Evolutionary conservation across 331 rosid species (phyloP), one percentile per base, ranked within the genome.

Genomic region (Quercus phellos): DNA sequence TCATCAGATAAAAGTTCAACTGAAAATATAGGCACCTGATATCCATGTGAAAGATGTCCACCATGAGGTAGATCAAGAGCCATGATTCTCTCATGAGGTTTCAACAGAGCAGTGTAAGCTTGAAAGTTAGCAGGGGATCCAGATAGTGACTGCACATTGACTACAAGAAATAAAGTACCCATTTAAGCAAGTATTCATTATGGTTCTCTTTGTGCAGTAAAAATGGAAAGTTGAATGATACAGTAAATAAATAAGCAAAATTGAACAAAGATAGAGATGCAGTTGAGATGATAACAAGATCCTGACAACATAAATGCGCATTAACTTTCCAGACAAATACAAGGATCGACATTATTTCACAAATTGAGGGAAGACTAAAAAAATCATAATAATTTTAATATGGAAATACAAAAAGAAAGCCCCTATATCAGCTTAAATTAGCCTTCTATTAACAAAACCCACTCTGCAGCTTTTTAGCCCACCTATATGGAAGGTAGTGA

Each of bases 51-150:
- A 78, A 93, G 90, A 89, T 93, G 98, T 30, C 98, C 96, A 50
- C 98, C 94, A 68, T 93, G 98, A 60, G 98, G 98, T 78, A 93
- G 87, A 88, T 93, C 98, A 72, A 93, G 98, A 26, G 96, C 98
- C 98, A 93, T 93, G 75, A 93, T 93, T 84, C 98, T 89, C 86
- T 90, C 96, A 67, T 93, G 98, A 76, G 98, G 98, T 81, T 93
- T 93, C 88, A 93, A 74, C 80, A 93, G 74, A 38, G 94, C 97
- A 70, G 97, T 90, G 85, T 93, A 93, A 84, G 81, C 97, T 85
- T 93, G 97, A 85, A 93, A 93, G 84, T 93, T 93, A 63, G 94
- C 80, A 84, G 97, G 97, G 81, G 97, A 93, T 56, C 96, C 97
- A 29, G 96, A 93, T 76, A 90, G 83, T 19, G 96, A 85, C 83